phyloP scores from a whole-genome alignment of 2,329 filamentous ascomycete genomes.

The Alternaria conjuncta region DNA sequence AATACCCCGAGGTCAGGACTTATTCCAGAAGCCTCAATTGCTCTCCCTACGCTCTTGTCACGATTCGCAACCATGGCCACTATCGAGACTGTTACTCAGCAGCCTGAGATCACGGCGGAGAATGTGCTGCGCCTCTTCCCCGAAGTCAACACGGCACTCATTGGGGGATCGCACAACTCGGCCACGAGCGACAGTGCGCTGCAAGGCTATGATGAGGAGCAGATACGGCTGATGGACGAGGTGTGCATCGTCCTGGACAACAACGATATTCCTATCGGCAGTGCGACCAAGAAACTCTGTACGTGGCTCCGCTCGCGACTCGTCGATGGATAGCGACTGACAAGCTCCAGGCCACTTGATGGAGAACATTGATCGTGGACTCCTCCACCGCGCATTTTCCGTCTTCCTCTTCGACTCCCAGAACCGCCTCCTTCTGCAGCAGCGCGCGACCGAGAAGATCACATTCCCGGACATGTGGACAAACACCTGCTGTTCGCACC shows the following conservation, averaged over 20 bases:
- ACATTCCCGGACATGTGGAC: conserved; percentile 99
- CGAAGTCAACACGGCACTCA: conserved; percentile 71
- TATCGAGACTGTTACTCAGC: conserved; percentile 40
- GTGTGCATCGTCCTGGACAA: conserved; percentile 97
- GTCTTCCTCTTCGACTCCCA: conserved; percentile 96
- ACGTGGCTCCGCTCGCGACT: conserved; percentile 47
- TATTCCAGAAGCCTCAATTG: conserved; percentile 7
- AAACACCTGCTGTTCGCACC: conserved; percentile 99
- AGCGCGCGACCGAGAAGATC: conserved; percentile 95
- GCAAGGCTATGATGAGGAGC: conserved; percentile 93
- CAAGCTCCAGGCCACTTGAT: conserved; percentile 81
- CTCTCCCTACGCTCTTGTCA: not conserved
- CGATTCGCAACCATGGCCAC: conserved; percentile 39
- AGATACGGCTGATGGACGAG: conserved; percentile 98
- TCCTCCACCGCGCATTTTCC: conserved; percentile 96
- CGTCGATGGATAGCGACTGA: conserved; percentile 14
- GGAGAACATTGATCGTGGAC: conserved; percentile 96
- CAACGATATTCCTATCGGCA: conserved; percentile 90
- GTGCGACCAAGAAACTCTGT: conserved; percentile 98
- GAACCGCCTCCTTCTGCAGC: conserved; percentile 91
- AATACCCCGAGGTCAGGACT: not conserved
- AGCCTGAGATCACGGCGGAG: conserved; percentile 78
- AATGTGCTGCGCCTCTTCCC: conserved; percentile 90
- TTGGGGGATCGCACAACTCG: conserved; percentile 67
- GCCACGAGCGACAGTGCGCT: conserved; percentile 68